Evolutionary conservation across 1,284 basidiomycete genomes (phyloP).

Genomic region (Tetrapyrgos nigripes): DNA sequence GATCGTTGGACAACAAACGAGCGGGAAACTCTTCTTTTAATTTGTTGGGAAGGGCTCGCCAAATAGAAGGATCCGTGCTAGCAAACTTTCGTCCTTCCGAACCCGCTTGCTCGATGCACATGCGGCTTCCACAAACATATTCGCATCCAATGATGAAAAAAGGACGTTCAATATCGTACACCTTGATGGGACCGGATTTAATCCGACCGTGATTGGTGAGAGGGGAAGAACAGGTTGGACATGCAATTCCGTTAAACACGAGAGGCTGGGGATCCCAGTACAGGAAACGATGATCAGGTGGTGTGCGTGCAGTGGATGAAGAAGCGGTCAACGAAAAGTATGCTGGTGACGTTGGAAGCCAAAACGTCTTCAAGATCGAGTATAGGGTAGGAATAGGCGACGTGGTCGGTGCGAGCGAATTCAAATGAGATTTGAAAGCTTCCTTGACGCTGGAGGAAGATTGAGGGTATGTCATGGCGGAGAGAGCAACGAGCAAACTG

Average conservation of each 20-base stretch:
- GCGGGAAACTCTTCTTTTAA: conserved; percentile 78
- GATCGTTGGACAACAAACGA: conserved; percentile 54
- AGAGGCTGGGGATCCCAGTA: conserved; percentile 83
- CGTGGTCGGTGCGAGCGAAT: conserved; percentile 55
- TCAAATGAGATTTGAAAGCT: conserved; percentile 74
- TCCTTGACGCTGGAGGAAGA: conserved; percentile 69
- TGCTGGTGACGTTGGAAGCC: conserved; percentile 75
- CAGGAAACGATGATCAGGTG: conserved; percentile 73
- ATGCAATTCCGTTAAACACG: conserved; percentile 77
- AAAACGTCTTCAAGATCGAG: conserved; percentile 77
- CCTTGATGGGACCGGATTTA: conserved; percentile 70
- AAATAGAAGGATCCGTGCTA: conserved; percentile 71
- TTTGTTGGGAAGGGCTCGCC: conserved; percentile 66
- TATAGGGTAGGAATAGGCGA: conserved; percentile 69
- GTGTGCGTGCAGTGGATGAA: conserved; percentile 64
- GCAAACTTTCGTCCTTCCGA: conserved; percentile 66
- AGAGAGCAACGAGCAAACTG: conserved; percentile 57
- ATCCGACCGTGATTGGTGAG: conserved; percentile 72
- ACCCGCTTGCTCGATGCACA: conserved; percentile 45
- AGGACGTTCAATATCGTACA: conserved; percentile 76
- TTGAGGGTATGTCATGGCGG: conserved; percentile 58
- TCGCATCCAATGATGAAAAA: conserved; percentile 84
- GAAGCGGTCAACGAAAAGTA: conserved; percentile 80
- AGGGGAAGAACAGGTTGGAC: conserved; percentile 62
- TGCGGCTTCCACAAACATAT: conserved; percentile 62